Conservation (phyloP, 2,329 filamentous ascomycete genomes). For the Alternaria triticina region DNA sequence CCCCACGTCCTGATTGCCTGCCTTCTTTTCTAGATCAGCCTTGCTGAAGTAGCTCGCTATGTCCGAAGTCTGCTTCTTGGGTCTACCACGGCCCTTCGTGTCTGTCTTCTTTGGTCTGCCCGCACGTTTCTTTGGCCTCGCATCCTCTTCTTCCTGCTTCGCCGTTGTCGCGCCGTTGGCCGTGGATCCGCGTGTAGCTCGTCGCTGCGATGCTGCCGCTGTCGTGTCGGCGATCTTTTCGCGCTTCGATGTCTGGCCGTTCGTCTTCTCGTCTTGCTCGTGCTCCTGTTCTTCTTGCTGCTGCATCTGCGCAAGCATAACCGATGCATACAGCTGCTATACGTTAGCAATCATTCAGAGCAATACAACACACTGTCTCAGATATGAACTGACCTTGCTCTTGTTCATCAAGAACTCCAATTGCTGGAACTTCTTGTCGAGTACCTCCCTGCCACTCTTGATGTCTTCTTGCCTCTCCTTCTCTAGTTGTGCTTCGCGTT, state of each 20-base stretch:
- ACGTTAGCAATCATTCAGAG: slow-evolving; percentile 1
- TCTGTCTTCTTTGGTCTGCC: slow-evolving; percentile 50
- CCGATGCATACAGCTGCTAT: slow-evolving; percentile 54
- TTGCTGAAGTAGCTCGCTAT: slow-evolving; percentile 69
- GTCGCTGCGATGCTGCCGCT: slow-evolving; percentile 54
- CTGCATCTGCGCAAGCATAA: slow-evolving; percentile 62
- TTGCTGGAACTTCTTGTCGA: slow-evolving; percentile 60
- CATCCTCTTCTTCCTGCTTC: slow-evolving; percentile 27
- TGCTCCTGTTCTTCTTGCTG: slow-evolving; percentile 57
- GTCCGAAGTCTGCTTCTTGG: slow-evolving; percentile 50
- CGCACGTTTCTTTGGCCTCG: slow-evolving; percentile 31
- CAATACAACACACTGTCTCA: too few species aligned
- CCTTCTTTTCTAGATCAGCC: slow-evolving; percentile 61
- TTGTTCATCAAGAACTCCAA: slow-evolving; percentile 60
- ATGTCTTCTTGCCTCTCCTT: slow-evolving; percentile 55
- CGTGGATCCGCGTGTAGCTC: slow-evolving; percentile 52
- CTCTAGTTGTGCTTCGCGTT: slow-evolving; percentile 52
- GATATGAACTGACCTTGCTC: slow-evolving; percentile 49
- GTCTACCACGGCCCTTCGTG: slow-evolving; percentile 43
- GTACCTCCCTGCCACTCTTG: slow-evolving; percentile 52
- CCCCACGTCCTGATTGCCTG: slow-evolving; percentile 60
- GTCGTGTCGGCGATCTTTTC: slow-evolving; percentile 56
- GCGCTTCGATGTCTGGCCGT: slow-evolving; percentile 53
- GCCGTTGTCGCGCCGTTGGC: slow-evolving; percentile 17
- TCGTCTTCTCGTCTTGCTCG: slow-evolving; percentile 53